phyloP scores from a whole-genome alignment of 2,329 filamentous ascomycete species.

The Monilinia fructigena region DNA sequence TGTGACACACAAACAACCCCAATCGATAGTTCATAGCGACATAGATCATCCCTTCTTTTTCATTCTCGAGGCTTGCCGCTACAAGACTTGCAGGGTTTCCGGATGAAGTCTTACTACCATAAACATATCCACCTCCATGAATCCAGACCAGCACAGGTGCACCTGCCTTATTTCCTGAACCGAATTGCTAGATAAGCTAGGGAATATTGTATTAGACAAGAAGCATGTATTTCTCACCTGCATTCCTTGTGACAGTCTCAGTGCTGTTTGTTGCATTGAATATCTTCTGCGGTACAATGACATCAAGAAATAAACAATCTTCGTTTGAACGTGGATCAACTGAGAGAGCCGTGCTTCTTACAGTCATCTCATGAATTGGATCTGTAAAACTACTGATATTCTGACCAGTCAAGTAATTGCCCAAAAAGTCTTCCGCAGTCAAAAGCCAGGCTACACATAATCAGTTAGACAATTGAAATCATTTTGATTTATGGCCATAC shows the following conservation, averaged over 20 bases:
- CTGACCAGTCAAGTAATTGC: background rate
- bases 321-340: background rate
- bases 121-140: constrained; percentile 46
- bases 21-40: constrained; percentile 40
- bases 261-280: background rate
- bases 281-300: background rate
- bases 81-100: constrained; percentile 44
- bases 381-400: background rate
- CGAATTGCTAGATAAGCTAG: background rate
- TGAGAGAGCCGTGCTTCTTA: background rate
- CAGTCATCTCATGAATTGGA: background rate
- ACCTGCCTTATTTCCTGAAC: background rate
- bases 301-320: constrained; percentile 2
- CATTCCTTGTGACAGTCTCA: background rate
- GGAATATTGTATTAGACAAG: too few species aligned
- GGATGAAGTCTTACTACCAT: constrained; percentile 42
- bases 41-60: constrained; percentile 41
- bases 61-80: constrained; percentile 30
- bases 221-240: background rate
- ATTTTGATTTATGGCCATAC: background rate
- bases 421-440: background rate
- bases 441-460: background rate
- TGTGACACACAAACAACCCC: constrained; percentile 35
- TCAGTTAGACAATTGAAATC: background rate
- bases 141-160: constrained; percentile 9